A percentile compares a stretch with the other conserved stretches of the same genome.
Conservation (phyloP, 1,139 yeast genomes). For the Debaryomyces sp. region DNA sequence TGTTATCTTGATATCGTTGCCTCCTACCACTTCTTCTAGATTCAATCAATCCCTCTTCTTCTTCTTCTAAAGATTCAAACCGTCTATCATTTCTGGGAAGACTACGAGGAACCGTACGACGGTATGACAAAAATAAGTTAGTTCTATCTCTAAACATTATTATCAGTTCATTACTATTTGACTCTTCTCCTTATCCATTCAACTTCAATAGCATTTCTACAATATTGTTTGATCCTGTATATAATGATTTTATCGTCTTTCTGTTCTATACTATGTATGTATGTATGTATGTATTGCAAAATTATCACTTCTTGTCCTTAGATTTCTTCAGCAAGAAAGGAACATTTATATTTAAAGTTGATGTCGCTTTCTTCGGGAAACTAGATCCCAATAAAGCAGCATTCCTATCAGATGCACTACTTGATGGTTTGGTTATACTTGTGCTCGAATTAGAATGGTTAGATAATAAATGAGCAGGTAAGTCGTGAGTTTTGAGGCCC, state of each 20-base stretch:
- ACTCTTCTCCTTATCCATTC: not conserved
- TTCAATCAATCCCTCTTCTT: slow-evolving; percentile 56
- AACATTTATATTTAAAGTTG: slow-evolving; percentile 31
- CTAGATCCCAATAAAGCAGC: slow-evolving; percentile 20
- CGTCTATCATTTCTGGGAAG: slow-evolving; percentile 12
- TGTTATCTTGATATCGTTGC: slow-evolving; percentile 9
- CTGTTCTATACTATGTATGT: not conserved
- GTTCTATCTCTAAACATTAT: slow-evolving; percentile 75
- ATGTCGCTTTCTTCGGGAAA: slow-evolving; percentile 24
- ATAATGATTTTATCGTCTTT: not conserved
- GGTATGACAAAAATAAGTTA: slow-evolving; percentile 67
- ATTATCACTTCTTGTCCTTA: slow-evolving; percentile 20
- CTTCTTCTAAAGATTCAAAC: slow-evolving; percentile 50
- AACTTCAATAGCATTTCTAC: not conserved
- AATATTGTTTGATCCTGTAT: slow-evolving; percentile 5
- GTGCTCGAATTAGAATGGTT: slow-evolving; percentile 6
- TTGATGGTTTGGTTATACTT: slow-evolving; percentile 26
- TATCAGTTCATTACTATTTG: not conserved
- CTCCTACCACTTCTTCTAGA: slow-evolving; percentile 19
- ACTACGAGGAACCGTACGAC: slow-evolving; percentile 67
- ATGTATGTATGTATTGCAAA: slow-evolving; percentile 1
- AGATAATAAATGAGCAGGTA: slow-evolving; percentile 10
- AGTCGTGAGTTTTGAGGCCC: slow-evolving; percentile 10
- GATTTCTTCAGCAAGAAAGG: slow-evolving; percentile 30
- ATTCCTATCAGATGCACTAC: slow-evolving; percentile 36